Evolutionary conservation across 495 filamentous ascomycete species (phyloP).

Genomic region (Hyaloscypha hepaticicola): DNA sequence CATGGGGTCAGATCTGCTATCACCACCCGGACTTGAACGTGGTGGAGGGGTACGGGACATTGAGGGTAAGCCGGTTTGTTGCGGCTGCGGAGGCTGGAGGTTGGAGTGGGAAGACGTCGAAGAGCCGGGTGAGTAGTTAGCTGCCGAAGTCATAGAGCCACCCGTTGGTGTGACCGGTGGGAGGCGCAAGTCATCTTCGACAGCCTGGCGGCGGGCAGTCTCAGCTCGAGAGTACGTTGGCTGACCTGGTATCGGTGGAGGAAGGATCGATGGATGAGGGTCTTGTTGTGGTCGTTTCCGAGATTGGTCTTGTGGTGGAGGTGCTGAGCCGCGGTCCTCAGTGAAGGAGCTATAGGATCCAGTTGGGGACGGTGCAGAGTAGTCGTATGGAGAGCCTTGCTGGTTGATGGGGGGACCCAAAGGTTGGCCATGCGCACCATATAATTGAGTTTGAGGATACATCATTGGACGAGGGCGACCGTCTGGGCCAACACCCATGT

Average conservation of each 20-base stretch:
- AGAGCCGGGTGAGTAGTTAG: constrained; percentile 34
- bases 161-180: constrained; percentile 33
- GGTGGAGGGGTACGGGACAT: constrained; percentile 32
- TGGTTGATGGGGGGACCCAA: constrained; percentile 50
- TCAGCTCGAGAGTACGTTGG: constrained; percentile 33
- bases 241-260: constrained; percentile 40
- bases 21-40: constrained; percentile 28
- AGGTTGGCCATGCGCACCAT: constrained; percentile 76
- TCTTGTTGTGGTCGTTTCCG: constrained; percentile 36
- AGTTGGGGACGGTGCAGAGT: constrained; percentile 40
- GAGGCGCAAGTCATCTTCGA: constrained; percentile 32
- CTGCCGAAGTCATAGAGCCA: constrained; percentile 14
- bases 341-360: constrained; percentile 34
- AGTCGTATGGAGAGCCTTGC: constrained; percentile 48
- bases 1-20: constrained; percentile 30
- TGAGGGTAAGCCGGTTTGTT: constrained; percentile 20
- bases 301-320: constrained; percentile 32
- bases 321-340: constrained; percentile 36
- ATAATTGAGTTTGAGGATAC: constrained; percentile 50
- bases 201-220: constrained; percentile 21
- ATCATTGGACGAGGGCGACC: constrained; percentile 41
- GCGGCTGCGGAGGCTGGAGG: constrained; percentile 25
- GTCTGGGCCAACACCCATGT: constrained; percentile 44
- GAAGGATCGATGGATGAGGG: constrained; percentile 40
- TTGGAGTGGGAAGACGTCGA: constrained; percentile 32